Evolutionary conservation across 2,329 filamentous ascomycete species (phyloP), one percentile per base, ranked within the genome.

Genomic region (Sarocladiaceae sp.): DNA sequence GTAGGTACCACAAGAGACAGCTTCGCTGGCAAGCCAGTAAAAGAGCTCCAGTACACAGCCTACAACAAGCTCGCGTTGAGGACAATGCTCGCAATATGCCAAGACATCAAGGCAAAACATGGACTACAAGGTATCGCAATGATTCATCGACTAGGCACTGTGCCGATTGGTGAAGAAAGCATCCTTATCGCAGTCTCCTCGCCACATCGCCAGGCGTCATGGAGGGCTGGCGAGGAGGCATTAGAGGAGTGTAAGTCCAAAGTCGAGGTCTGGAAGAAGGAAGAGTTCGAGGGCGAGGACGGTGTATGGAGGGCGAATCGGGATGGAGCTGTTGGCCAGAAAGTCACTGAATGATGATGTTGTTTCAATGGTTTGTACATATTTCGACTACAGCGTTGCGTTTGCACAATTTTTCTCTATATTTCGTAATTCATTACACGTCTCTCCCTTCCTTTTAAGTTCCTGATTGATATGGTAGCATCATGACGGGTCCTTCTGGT

Each of bases 181-280:
- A 93, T 99, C 55, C 72, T 95, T 52, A 91, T 97, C 60, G 88
- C 90, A 1, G 88, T 97, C 3, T 91, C 88, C 39, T 80, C 89
- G 25, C 83, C 88, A 31, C 94, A 97, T 71, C 78, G 94, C 7
- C 81, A 87, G 60, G 88, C 87, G 13, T 92, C 90, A 4, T 99
- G 93, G 93, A 73, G 75, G 60, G 93, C 88, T 0, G 93, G 89
- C 0, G 93, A 97, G 72, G 90, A 95, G 71, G 88, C 91, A 29
- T 72, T 97, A 54, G 93, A 97, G 72, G 74, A 82, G 65, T 90
- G 89, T 64, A 99, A 97, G 73, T 82, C 80, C 52, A 83, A 78
- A 58, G 90, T 90, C n/a, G 94, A 99, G 74, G 86, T 99, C 37
- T 97, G 93, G 93, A 97, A 97, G 72, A 76, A 84, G 58, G 93